Evolutionary conservation across 192 early-diverging fungal species (phyloP).

Genomic region (Ramicandelaber brevisporus): DNA sequence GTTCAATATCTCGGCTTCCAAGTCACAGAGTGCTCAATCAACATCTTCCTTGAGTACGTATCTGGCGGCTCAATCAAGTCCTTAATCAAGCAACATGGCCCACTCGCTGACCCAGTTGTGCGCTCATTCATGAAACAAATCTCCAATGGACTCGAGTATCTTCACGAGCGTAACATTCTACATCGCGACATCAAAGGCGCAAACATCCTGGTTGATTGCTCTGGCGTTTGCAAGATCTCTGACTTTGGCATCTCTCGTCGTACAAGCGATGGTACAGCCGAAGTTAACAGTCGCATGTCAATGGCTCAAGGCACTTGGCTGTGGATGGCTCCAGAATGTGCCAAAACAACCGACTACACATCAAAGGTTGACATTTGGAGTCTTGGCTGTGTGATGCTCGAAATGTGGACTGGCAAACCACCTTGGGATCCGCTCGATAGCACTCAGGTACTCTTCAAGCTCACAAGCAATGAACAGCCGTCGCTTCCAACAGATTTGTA

Average conservation of each 20-base stretch:
- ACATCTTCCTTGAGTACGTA: slow-evolving; percentile 95
- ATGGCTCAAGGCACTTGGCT: slow-evolving; percentile 54
- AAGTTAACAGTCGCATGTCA: slow-evolving; percentile 3
- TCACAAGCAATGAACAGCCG: slow-evolving; percentile 59
- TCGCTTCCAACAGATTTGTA: slow-evolving; percentile 53
- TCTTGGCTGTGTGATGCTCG: slow-evolving; percentile 67
- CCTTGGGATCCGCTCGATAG: slow-evolving; percentile 31
- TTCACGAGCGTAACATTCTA: slow-evolving; percentile 49
- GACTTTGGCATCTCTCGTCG: slow-evolving; percentile 91
- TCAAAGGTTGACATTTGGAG: slow-evolving; percentile 89
- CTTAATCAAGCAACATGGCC: slow-evolving; percentile 41
- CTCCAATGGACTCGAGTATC: slow-evolving; percentile 54
- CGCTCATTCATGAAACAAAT: slow-evolving; percentile 60
- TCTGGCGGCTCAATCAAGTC: slow-evolving; percentile 72
- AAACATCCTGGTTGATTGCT: slow-evolving; percentile 50
- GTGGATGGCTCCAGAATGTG: slow-evolving; percentile 96
- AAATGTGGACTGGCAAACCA: slow-evolving; percentile 79
- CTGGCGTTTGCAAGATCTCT: slow-evolving; percentile 80
- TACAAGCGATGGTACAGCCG: slow-evolving; percentile 11
- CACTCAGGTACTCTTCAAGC: slow-evolving; percentile 36
- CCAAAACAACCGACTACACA: slow-evolving; percentile 46
- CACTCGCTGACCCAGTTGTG: slow-evolving; percentile 44
- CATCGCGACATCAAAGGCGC: slow-evolving; percentile 67
- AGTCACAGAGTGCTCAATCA: slow-evolving; percentile 35
- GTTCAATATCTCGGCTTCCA: slow-evolving; percentile 79